Evolutionary conservation across 2,329 filamentous ascomycete species (phyloP).

Genomic region (Verticillium tricorpus): DNA sequence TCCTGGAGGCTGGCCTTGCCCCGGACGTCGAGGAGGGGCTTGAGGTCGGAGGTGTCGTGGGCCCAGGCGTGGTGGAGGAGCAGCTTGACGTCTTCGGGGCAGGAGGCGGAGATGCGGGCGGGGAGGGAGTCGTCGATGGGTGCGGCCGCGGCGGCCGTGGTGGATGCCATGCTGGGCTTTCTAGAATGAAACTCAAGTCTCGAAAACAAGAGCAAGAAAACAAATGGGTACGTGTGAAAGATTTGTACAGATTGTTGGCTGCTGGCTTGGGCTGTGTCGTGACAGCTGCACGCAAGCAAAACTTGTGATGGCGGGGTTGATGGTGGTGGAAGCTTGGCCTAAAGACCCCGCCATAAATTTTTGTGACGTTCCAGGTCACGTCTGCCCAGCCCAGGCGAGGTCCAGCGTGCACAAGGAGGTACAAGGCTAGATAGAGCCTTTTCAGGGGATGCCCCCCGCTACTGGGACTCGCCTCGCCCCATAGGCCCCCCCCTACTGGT

Average conservation of each 20-base stretch:
- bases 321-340: background rate
- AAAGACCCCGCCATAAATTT: background rate
- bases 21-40: constrained; percentile 61
- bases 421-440: background rate
- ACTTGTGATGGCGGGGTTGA: background rate
- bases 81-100: constrained; percentile 44
- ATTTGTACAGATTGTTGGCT: background rate
- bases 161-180: background rate
- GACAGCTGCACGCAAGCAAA: background rate
- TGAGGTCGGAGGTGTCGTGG: constrained; percentile 61
- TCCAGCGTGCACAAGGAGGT: background rate
- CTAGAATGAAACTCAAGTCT: background rate
- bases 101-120: constrained; percentile 47
- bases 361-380: background rate
- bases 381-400: too few species aligned
- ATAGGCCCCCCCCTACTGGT: background rate
- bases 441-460: background rate
- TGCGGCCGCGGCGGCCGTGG: constrained; percentile 16
- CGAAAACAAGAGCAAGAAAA: too few species aligned
- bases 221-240: background rate
- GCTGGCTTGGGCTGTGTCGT: background rate
- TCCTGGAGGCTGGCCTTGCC: constrained; percentile 74
- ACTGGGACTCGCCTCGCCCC: background rate
- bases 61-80: constrained; percentile 52
- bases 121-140: constrained; percentile 45